Evolutionary conservation across 23 red algal genomes (phyloP).

Genomic region (Gracilaria vermiculophylla): DNA sequence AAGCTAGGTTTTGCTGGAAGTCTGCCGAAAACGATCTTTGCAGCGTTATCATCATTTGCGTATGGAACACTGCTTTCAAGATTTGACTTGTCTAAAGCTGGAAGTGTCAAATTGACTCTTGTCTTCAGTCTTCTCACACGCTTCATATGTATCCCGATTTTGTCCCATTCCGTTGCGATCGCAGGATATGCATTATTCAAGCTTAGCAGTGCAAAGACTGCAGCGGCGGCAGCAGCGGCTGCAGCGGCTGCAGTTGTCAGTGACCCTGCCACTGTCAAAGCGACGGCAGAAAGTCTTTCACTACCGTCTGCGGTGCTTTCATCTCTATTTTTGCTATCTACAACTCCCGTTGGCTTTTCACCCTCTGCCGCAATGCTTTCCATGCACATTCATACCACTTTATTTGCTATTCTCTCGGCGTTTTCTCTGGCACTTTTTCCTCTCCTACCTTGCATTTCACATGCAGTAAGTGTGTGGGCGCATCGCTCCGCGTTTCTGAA

Average conservation of each 20-base stretch:
- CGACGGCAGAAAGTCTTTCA: slow-evolving; percentile 37
- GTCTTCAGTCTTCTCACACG: slow-evolving; percentile 48
- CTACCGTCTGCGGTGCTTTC: slow-evolving; percentile 39
- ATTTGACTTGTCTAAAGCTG: slow-evolving; percentile 54
- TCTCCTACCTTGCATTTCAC: slow-evolving; percentile 43
- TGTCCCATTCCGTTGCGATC: slow-evolving; percentile 59
- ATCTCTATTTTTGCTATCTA: slow-evolving; percentile 56
- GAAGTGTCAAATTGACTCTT: slow-evolving; percentile 42
- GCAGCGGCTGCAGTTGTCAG: slow-evolving; percentile 17
- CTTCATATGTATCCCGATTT: slow-evolving; percentile 40
- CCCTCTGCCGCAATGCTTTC: slow-evolving; percentile 59
- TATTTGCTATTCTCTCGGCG: slow-evolving; percentile 42
- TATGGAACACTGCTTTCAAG: slow-evolving; percentile 46
- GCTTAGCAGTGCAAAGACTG: slow-evolving; percentile 27
- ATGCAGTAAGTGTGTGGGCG: slow-evolving; percentile 45
- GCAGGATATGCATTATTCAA: slow-evolving; percentile 45
- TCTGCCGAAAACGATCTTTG: neutral
- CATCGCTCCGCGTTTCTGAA: slow-evolving; percentile 51
- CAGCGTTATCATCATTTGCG: slow-evolving; percentile 46
- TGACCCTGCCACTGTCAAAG: slow-evolving; percentile 45
- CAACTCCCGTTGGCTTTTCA: slow-evolving; percentile 52
- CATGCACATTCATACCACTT: slow-evolving; percentile 54
- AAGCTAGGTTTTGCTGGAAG: neutral
- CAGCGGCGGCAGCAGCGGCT: slow-evolving; percentile 36
- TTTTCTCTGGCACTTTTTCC: slow-evolving; percentile 50